These are phyloP conservation scores for Pyronema omphalodes DNA, from an alignment of 495 filamentous ascomycete genomes.

Conservation along the genomic window DNA sequence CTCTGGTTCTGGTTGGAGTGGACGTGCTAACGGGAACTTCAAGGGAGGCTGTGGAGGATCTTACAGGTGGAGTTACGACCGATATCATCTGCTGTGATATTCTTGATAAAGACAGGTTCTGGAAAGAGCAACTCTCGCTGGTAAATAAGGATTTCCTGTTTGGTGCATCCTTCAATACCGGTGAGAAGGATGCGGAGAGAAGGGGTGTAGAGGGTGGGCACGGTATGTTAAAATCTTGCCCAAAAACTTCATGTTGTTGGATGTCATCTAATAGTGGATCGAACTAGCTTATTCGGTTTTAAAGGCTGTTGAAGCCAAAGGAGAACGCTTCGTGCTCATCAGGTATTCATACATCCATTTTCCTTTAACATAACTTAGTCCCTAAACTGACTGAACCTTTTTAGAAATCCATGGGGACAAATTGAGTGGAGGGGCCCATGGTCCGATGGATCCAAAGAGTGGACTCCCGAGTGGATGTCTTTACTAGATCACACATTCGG, in stretches of 20 bases:
- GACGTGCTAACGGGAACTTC: neutral
- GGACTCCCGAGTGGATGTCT: conserved; percentile 75
- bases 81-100: conserved; percentile 67
- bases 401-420: conserved; percentile 70
- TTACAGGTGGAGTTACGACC: conserved; percentile 79
- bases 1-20: neutral
- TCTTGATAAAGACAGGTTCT: conserved; percentile 72
- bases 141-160: conserved; percentile 82
- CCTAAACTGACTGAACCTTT: conserved; percentile 5
- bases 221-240: too few species aligned
- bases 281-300: conserved; percentile 76
- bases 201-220: too few species aligned
- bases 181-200: neutral
- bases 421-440: conserved; percentile 69
- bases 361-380: neutral
- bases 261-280: too few species aligned
- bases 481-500: conserved; percentile 68
- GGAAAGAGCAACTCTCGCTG: conserved; percentile 66
- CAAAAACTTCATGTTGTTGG: too few species aligned
- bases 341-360: conserved; percentile 26
- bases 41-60: conserved; percentile 77
- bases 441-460: conserved; percentile 66
- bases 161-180: conserved; percentile 25
- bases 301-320: conserved; percentile 58
- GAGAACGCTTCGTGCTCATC: conserved; percentile 51